phyloP scores from a whole-genome alignment of 208 protist genomes.

The Leishmania tropica region DNA sequence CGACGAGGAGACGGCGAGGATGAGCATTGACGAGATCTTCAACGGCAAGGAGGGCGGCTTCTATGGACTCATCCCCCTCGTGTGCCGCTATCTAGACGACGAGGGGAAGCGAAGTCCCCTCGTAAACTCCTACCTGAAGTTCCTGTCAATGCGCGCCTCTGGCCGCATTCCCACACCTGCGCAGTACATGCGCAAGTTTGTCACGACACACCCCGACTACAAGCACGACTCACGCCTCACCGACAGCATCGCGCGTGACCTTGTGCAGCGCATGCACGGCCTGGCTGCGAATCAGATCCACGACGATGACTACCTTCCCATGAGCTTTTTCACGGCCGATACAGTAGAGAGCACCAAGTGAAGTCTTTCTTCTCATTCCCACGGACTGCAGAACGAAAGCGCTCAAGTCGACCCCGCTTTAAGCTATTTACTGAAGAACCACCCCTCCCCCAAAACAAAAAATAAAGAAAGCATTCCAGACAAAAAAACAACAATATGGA shows the following conservation, averaged over 20 bases:
- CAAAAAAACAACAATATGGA: not conserved
- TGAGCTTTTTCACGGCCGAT: constrained; percentile 34
- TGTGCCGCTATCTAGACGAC: constrained; percentile 87
- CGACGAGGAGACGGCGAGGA: constrained; percentile 68
- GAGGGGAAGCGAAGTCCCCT: constrained; percentile 58
- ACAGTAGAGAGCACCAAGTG: constrained; percentile 35
- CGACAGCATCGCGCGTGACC: constrained; percentile 90
- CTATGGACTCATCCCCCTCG: constrained; percentile 93
- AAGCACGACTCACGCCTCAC: constrained; percentile 95
- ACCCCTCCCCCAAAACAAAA: not conserved
- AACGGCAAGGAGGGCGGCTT: constrained; percentile 92
- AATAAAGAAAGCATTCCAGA: not conserved
- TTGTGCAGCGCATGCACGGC: constrained; percentile 70
- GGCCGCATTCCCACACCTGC: constrained; percentile 95
- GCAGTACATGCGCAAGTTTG: constrained; percentile 94
- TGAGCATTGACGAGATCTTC: constrained; percentile 96
- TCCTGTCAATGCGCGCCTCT: constrained; percentile 92
- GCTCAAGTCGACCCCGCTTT: not conserved
- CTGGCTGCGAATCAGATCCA: constrained; percentile 43
- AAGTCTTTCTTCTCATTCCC: not conserved
- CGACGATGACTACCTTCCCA: constrained; percentile 67
- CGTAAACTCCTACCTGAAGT: constrained; percentile 90
- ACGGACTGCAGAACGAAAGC: not conserved
- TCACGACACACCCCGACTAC: constrained; percentile 94
- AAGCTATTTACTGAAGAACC: not conserved